These are phyloP conservation scores for Samsoniella hepiali DNA, from an alignment of 2,329 filamentous ascomycete species.

Conservation along the genomic window DNA sequence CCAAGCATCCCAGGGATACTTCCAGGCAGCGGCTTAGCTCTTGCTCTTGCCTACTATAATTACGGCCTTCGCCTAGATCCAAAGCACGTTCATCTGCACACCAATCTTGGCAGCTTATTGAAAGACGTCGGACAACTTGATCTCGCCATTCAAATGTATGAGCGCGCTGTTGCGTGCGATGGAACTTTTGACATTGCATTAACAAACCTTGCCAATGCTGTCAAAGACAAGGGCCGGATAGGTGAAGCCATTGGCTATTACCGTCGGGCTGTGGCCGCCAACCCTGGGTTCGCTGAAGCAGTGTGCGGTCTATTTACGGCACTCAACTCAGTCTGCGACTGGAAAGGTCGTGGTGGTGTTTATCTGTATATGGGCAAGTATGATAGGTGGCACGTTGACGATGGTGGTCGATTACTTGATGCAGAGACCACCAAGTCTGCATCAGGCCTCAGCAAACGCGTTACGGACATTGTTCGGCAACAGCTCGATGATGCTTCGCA, in stretches of 20 bases:
- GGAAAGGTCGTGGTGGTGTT: conserved; percentile 85
- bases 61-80: conserved; percentile 85
- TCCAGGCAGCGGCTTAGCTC: conserved; percentile 79
- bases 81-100: conserved; percentile 92
- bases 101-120: conserved; percentile 88
- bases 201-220: conserved; percentile 93
- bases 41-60: conserved; percentile 92
- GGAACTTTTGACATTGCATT: conserved; percentile 94
- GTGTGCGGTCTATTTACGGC: conserved; percentile 94
- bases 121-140: conserved; percentile 95
- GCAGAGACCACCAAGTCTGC: conserved; percentile 56
- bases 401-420: conserved; percentile 77
- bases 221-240: conserved; percentile 92
- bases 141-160: conserved; percentile 94
- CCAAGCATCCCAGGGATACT: conserved; percentile 69
- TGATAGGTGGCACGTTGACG: conserved; percentile 92
- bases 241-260: conserved; percentile 92
- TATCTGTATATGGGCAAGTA: conserved; percentile 67
- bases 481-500: conserved; percentile 81
- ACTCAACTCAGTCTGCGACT: conserved; percentile 93
- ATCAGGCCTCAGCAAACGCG: conserved; percentile 83
- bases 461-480: conserved; percentile 84
- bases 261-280: conserved; percentile 82
- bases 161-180: conserved; percentile 88
- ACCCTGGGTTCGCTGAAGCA: conserved; percentile 93